Percentiles rank a stretch among this genome's conserved stretches.
phyloP scores from a whole-genome alignment of 768 basidiomycete genomes.

The Agaricus subrufescens region DNA sequence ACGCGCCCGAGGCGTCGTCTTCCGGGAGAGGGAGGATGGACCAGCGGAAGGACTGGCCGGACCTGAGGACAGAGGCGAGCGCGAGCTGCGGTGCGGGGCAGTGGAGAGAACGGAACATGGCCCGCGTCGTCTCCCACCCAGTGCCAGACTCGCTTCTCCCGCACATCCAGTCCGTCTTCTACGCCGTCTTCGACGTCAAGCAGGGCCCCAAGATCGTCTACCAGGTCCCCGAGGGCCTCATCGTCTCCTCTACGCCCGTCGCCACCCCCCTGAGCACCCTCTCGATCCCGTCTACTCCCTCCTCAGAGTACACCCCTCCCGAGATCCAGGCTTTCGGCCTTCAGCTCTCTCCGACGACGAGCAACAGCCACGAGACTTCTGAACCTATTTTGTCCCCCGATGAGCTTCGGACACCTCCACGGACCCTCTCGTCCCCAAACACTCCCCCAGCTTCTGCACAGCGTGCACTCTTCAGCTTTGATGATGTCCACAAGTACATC shows the following conservation, averaged over 20 bases:
- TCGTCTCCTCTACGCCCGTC: slow-evolving; percentile 40
- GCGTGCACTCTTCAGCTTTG: slow-evolving; percentile 76
- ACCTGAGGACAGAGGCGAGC: slow-evolving; percentile 73
- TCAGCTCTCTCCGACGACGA: slow-evolving; percentile 9
- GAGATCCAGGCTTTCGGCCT: neutral
- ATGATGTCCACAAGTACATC: slow-evolving; percentile 89
- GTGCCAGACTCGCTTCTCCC: slow-evolving; percentile 70
- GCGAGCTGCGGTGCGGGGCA: slow-evolving; percentile 66
- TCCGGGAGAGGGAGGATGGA: slow-evolving; percentile 39
- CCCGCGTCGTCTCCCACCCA: slow-evolving; percentile 19
- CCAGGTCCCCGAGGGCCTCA: slow-evolving; percentile 92
- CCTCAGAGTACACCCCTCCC: slow-evolving; percentile 26
- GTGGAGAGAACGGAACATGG: slow-evolving; percentile 50
- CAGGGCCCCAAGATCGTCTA: slow-evolving; percentile 88
- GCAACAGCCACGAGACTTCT: slow-evolving; percentile 23
- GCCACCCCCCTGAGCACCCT: slow-evolving; percentile 18
- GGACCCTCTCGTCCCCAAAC: slow-evolving; percentile 34
- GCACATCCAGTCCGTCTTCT: slow-evolving; percentile 84
- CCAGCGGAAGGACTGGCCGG: slow-evolving; percentile 89
- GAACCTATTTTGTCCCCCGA: slow-evolving; percentile 44
- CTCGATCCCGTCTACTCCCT: slow-evolving; percentile 36
- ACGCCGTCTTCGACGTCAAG: slow-evolving; percentile 83
- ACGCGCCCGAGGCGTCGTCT: slow-evolving; percentile 9
- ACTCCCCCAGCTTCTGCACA: slow-evolving; percentile 48
- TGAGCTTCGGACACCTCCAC: slow-evolving; percentile 36